Evolutionary conservation across 169 alveolate species (phyloP).

Genomic region (Eimeria maxima): DNA sequence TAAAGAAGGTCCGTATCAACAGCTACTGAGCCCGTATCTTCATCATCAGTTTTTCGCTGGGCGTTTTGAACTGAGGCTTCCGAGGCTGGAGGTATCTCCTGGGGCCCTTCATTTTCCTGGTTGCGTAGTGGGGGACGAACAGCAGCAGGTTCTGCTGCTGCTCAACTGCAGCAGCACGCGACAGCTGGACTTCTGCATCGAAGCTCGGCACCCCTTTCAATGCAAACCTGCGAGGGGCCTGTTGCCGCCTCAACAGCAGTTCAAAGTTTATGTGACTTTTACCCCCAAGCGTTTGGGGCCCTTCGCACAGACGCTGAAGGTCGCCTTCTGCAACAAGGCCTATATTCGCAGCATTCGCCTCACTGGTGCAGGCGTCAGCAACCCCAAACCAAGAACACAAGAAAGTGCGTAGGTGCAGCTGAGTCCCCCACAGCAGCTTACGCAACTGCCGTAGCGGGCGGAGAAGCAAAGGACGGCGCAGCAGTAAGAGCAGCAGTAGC

Average conservation of each 20-base stretch:
- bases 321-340: not conserved
- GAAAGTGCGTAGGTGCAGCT: not conserved
- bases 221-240: not conserved
- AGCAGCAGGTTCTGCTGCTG: not conserved
- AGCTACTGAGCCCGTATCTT: too few species aligned
- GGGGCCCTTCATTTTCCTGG: not conserved
- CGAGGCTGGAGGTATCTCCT: not conserved
- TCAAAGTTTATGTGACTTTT: not conserved
- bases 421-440: too few species aligned
- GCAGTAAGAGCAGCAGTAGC: too few species aligned
- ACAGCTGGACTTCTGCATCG: not conserved
- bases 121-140: not conserved
- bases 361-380: not conserved
- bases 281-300: constrained; percentile 45
- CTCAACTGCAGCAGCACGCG: not conserved
- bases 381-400: not conserved
- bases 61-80: not conserved
- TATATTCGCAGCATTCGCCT: not conserved
- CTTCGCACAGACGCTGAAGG: not conserved
- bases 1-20: too few species aligned
- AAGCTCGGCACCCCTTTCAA: constrained; percentile 45
- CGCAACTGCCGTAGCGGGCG: too few species aligned
- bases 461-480: too few species aligned
- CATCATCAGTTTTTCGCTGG: not conserved
- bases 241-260: constrained; percentile 46